Base-by-base conservation (phyloP, 768 basidiomycete genomes). In the Rhizopogon vulgaris region DNA sequence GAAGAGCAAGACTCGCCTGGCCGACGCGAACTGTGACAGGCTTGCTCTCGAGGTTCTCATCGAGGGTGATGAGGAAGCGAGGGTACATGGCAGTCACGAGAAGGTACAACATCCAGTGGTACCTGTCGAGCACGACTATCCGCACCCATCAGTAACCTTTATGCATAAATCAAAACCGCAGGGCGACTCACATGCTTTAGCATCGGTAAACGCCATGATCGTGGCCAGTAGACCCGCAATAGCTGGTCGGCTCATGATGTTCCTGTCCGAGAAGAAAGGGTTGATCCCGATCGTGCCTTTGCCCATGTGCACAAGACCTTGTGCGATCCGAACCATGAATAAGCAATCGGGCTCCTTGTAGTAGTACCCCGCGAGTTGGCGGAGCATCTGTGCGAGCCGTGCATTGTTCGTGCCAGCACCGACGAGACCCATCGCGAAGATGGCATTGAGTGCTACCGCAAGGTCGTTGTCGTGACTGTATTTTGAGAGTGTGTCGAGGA, bases 331-430 rank as follows among this genome's bases (percentile, higher is more conserved):
- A 17, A 97, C 94, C 78, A 91, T 89, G 69, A 99, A 98, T 60
- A 97, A 69, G 65, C 92, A 95, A 63, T 99, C 94, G 0, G 94
- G 84, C 69, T 99, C 96, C 67, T 97, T 97, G 71, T 89, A 80
- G 70, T 99, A 99, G 73, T 98, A 99, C n/a, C 90, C 90, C 10
- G 95, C 94, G 4, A 99, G 78, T 64, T 94, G 93, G 38, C 96
- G 79, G 30, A 99, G 80, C 95, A 99, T 96, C 71, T 99, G 96
- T 11, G 88, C 95, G 37, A 99, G 78, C 37, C 94, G 84, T 12
- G 96, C 96, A 59, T 99, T 98, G 71, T 99, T 99, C n/a, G 93
- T 94, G 30, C 96, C 96, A 2, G 95, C 95, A 28, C 96, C 96
- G 48, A 98, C 87, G 24, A 99, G 78, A 54, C 96, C 96, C 95